These are phyloP conservation scores for Tolypocladium cylindrosporum DNA, from an alignment of 2,329 filamentous ascomycete species.

Conservation along the genomic window DNA sequence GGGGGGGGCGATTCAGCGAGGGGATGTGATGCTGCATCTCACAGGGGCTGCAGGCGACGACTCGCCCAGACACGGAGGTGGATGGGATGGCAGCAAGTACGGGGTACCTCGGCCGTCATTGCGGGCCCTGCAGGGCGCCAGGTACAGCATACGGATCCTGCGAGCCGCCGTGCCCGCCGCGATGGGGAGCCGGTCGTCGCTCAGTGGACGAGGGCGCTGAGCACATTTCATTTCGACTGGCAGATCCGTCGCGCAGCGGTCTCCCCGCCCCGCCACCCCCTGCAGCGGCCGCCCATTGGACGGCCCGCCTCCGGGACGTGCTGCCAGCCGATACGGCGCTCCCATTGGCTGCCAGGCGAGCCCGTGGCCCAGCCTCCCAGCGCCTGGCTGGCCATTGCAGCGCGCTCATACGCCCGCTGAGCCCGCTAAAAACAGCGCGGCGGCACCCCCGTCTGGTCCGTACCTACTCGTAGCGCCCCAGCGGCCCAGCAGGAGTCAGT, in stretches of 20 bases:
- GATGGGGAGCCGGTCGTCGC: not conserved
- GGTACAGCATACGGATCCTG: not conserved
- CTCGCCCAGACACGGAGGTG: not conserved
- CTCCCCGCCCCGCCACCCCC: not conserved
- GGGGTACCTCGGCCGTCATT: not conserved
- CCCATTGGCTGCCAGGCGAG: not conserved
- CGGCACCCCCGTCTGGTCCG: not conserved
- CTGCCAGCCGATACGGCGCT: not conserved
- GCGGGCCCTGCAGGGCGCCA: not conserved
- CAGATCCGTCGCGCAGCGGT: not conserved
- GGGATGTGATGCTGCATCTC: not conserved
- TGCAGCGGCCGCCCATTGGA: not conserved
- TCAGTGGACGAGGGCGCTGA: not conserved
- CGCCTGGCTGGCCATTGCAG: not conserved
- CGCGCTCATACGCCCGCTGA: not conserved
- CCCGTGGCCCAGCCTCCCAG: not conserved
- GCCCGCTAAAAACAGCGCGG: not conserved
- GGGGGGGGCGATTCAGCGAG: not conserved
- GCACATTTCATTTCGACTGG: not conserved
- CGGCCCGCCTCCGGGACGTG: not conserved
- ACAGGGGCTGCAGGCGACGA: not conserved
- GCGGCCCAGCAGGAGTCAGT: not conserved
- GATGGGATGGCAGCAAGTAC: not conserved
- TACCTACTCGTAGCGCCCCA: not conserved
- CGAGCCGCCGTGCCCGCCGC: not conserved